Conservation (phyloP, 2,329 filamentous ascomycete species). For the Colletotrichum shisoi region DNA sequence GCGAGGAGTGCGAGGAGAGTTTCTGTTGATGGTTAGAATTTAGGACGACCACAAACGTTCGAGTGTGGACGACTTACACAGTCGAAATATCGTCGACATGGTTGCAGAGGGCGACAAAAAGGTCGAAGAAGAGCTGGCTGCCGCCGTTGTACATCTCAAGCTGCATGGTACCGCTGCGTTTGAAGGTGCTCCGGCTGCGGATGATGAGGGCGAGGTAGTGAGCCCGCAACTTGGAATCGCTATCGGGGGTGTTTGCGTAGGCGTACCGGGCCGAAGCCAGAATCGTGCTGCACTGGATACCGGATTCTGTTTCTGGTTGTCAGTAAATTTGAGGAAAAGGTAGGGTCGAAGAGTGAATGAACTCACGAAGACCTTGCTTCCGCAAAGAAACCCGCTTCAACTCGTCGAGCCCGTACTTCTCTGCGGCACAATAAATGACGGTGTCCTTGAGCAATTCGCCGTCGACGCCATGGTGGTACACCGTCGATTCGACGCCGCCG, state of each 20-base stretch:
- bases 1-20: conserved; percentile 51
- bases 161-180: conserved; percentile 94
- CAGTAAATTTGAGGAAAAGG: conserved; percentile 4
- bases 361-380: conserved; percentile 84
- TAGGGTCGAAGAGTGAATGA: background rate
- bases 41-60: background rate
- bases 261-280: conserved; percentile 87
- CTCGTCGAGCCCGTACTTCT: conserved; percentile 82
- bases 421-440: conserved; percentile 87
- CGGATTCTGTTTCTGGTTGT: conserved; percentile 62
- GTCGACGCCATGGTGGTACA: conserved; percentile 71
- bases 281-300: conserved; percentile 85
- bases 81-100: conserved; percentile 77
- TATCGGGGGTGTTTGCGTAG: conserved; percentile 87
- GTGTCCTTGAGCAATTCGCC: conserved; percentile 84
- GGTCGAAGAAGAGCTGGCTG: conserved; percentile 84
- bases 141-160: conserved; percentile 90
- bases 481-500: conserved; percentile 66
- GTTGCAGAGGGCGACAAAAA: conserved; percentile 92
- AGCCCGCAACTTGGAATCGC: conserved; percentile 86
- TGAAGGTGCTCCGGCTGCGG: conserved; percentile 85
- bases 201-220: conserved; percentile 95
- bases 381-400: conserved; percentile 84
- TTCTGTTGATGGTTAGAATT: conserved; percentile 40
- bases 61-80: conserved; percentile 55